Conservation (phyloP, 2,329 filamentous ascomycete genomes). For the Nigrospora oryzae region DNA sequence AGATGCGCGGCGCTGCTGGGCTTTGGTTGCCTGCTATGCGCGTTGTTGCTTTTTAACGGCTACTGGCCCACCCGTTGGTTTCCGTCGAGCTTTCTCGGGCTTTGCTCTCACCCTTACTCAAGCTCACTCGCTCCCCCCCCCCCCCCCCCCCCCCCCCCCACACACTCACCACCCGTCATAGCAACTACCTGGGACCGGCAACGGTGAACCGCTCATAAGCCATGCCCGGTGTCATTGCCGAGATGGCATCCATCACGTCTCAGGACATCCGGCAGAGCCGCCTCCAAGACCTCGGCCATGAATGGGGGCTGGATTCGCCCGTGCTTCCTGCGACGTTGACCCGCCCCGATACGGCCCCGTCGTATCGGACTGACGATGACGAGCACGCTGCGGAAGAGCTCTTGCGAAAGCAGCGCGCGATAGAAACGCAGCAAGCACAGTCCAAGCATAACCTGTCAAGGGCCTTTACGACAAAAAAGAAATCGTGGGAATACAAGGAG, state of each 20-base stretch:
- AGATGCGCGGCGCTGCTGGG: too few relatives aligned
- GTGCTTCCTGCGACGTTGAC: constrained; percentile 26
- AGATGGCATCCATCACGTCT: constrained; percentile 13
- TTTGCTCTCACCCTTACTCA: too few relatives aligned
- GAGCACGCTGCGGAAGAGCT: constrained; percentile 45
- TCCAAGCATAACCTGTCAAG: constrained; percentile 31
- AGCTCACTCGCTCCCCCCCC: too few relatives aligned
- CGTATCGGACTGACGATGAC: constrained; percentile 37
- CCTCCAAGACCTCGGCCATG: constrained; percentile 39
- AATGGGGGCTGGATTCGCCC: constrained; percentile 39
- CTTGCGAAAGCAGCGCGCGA: constrained; percentile 34
- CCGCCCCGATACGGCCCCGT: constrained; percentile 31
- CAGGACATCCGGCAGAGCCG: constrained; percentile 33
- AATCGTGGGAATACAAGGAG: constrained; percentile 43
- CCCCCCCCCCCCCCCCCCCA: too few relatives aligned
- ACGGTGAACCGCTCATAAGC: too few relatives aligned
- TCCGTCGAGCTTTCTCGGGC: too few relatives aligned
- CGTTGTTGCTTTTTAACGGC: too few relatives aligned
- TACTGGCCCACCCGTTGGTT: too few relatives aligned
- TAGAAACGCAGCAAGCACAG: constrained; percentile 21
- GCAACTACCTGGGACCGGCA: too few relatives aligned
- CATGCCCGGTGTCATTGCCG: constrained; percentile 8
- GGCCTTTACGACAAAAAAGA: constrained; percentile 38
- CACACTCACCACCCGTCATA: too few relatives aligned
- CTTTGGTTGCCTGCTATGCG: too few relatives aligned